A percentile compares a stretch with the other conserved stretches of the same genome.
Conservation (phyloP, 495 filamentous ascomycete genomes). For the Hypomontagnella monticulosa region DNA sequence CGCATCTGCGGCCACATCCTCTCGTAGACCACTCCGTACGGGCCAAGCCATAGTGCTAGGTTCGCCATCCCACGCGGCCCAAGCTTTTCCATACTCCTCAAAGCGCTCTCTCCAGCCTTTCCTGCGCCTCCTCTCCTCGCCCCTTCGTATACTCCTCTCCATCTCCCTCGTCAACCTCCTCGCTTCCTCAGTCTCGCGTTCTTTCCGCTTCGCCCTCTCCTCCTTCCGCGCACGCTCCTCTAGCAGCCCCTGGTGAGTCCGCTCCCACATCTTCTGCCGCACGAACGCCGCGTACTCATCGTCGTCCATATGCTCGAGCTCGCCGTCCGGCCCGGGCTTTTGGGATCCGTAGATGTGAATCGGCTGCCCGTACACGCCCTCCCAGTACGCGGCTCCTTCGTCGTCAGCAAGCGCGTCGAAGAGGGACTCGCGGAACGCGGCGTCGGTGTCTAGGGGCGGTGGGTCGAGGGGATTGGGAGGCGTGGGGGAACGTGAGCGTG, state of each 20-base stretch:
- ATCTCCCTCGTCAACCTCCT: conserved; percentile 58
- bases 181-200: conserved; percentile 56
- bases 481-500: conserved; percentile 42
- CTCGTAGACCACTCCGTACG: conserved; percentile 66
- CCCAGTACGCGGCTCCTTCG: conserved; percentile 95
- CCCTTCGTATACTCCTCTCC: conserved; percentile 60
- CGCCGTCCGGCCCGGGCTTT: conserved; percentile 51
- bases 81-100: conserved; percentile 70
- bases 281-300: conserved; percentile 91
- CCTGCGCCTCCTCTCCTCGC: conserved; percentile 52
- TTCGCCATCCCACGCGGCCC: conserved; percentile 62
- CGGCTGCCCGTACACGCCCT: conserved; percentile 92
- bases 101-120: conserved; percentile 60
- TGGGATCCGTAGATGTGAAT: conserved; percentile 60
- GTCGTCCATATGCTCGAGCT: conserved; percentile 87
- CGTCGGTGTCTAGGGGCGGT: conserved; percentile 66
- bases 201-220: conserved; percentile 52
- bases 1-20: conserved; percentile 40
- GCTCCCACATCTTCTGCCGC: conserved; percentile 91
- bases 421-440: conserved; percentile 92
- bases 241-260: conserved; percentile 72
- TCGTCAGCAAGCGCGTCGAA: conserved; percentile 99
- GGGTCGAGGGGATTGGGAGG: conserved; percentile 60
- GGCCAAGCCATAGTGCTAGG: conserved; percentile 78
- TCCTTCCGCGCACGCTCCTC: conserved; percentile 62